Evolutionary conservation across 306 rosid species (phyloP).

Genomic region (Rosa lucieae): DNA sequence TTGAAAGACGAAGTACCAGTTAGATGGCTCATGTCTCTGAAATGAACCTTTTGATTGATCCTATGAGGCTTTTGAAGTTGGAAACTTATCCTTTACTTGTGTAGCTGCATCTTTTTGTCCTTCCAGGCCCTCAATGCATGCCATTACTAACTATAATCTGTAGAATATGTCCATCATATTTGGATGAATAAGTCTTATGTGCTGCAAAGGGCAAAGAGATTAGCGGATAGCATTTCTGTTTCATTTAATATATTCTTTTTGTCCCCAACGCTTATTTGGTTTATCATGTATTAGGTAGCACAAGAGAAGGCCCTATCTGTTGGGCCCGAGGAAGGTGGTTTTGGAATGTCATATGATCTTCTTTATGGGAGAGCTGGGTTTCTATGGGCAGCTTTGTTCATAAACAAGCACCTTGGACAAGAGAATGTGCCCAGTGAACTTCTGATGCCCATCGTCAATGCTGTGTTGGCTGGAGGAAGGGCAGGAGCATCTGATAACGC

Average conservation of each 20-base stretch:
- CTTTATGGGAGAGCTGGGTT: conserved; percentile 84
- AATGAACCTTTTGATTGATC: not conserved
- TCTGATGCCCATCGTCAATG: conserved; percentile 62
- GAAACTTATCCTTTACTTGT: not conserved
- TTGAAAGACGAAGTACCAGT: not conserved
- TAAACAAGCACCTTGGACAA: conserved; percentile 64
- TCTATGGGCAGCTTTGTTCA: conserved; percentile 75
- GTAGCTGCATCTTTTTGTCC: not conserved
- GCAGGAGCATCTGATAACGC: conserved; percentile 77
- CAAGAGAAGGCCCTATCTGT: conserved; percentile 76
- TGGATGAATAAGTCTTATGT: not conserved
- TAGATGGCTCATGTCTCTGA: not conserved
- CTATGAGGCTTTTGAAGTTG: not conserved
- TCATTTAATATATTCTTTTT: not conserved
- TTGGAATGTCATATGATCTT: conserved; percentile 96
- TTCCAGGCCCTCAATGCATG: not conserved
- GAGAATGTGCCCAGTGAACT: conserved; percentile 52
- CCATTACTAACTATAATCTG: not conserved
- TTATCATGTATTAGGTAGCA: conserved; percentile 47
- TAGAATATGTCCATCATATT: not conserved
- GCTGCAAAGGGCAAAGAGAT: not conserved
- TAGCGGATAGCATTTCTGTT: not conserved
- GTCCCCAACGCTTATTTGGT: not conserved
- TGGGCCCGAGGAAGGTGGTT: conserved; percentile 98
- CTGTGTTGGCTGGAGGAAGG: conserved; percentile 83